phyloP scores from a whole-genome alignment of 495 filamentous ascomycete genomes.

The Schizothecium vesticola region DNA sequence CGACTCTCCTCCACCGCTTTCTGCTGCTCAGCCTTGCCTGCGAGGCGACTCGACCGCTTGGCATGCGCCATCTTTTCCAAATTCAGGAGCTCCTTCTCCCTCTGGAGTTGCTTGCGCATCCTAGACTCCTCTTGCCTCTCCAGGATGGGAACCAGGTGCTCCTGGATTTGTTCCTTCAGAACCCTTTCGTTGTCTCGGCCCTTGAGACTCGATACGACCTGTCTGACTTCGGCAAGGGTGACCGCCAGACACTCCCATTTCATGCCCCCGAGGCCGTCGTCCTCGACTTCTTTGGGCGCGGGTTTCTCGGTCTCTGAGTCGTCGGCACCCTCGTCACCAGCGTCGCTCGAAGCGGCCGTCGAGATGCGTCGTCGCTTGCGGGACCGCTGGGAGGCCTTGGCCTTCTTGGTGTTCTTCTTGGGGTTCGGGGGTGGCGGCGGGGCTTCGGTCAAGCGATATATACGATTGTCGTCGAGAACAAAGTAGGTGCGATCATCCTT shows the following conservation, averaged over 20 bases:
- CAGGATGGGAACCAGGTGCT: conserved; percentile 76
- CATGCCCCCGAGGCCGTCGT: conserved; percentile 61
- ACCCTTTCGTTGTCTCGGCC: conserved; percentile 74
- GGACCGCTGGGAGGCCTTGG: conserved; percentile 58
- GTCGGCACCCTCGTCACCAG: conserved; percentile 39
- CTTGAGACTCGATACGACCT: conserved; percentile 65
- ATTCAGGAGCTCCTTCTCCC: conserved; percentile 73
- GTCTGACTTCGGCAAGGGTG: conserved; percentile 66
- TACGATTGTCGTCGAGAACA: conserved; percentile 86
- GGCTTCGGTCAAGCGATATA: conserved; percentile 79
- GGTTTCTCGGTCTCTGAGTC: conserved; percentile 18
- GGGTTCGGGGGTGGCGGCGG: conserved; percentile 56
- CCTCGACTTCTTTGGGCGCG: conserved; percentile 41
- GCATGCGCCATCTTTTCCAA: conserved; percentile 83
- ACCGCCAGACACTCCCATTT: conserved; percentile 92
- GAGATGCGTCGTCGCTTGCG: conserved; percentile 69
- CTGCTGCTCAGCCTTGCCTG: conserved; percentile 72
- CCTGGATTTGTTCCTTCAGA: conserved; percentile 59
- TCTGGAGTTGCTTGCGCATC: conserved; percentile 60
- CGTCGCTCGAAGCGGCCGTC: conserved; percentile 45
- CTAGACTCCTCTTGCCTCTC: conserved; percentile 75
- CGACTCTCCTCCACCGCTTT: conserved; percentile 62
- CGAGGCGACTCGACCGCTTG: conserved; percentile 85
- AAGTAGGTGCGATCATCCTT: conserved; percentile 77
- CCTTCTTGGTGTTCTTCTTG: conserved; percentile 72